Conservation (phyloP, 305 asterid genomes). For the Ajuga reptans region DNA sequence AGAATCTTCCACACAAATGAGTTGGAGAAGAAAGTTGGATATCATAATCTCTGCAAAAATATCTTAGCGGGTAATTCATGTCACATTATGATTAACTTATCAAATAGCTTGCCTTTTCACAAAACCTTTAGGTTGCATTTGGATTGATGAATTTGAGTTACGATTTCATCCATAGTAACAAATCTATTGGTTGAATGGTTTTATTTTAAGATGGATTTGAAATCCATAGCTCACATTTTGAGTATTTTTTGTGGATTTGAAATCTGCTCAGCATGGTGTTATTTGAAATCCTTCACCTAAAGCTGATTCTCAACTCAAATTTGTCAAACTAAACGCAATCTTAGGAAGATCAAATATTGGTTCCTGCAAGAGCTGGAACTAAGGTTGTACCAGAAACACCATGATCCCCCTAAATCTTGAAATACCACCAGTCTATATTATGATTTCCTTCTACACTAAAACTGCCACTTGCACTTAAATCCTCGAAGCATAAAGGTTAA, state of each 20-base stretch:
- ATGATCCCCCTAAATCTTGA: constrained; percentile 3
- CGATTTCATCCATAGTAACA: neutral
- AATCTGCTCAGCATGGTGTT: neutral
- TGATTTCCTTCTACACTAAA: neutral
- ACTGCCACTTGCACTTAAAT: constrained; percentile 5
- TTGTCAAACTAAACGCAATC: neutral
- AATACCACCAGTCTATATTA: neutral
- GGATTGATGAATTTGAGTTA: neutral
- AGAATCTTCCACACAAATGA: neutral
- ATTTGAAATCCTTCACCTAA: neutral
- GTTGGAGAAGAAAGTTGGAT: neutral
- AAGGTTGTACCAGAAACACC: neutral
- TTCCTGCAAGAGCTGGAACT: neutral
- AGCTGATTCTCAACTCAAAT: neutral
- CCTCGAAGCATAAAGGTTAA: neutral
- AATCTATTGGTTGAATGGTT: neutral
- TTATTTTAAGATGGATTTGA: neutral
- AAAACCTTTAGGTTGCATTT: neutral
- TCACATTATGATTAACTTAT: neutral
- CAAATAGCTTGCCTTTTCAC: neutral
- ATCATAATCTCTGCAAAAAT: neutral
- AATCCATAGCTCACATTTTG: neutral
- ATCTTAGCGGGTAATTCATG: neutral
- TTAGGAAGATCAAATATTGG: neutral
- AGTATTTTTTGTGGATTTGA: neutral